A percentile compares a stretch with the other conserved stretches of the same genome.
Evolutionary conservation across 2,329 filamentous ascomycete genomes (phyloP).

Genomic region (Ophiostoma ips): DNA sequence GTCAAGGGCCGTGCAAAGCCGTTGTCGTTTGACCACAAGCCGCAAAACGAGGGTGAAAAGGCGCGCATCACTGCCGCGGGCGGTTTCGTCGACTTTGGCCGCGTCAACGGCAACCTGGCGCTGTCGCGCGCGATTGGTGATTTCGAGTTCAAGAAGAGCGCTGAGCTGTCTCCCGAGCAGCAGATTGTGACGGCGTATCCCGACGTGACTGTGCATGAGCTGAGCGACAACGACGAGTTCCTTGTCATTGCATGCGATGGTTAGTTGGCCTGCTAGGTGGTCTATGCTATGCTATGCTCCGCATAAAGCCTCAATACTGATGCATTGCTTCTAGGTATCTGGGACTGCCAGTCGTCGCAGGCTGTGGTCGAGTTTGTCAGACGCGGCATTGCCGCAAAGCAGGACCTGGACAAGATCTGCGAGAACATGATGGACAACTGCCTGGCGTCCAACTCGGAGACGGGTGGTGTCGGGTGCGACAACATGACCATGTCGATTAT

Average conservation of each 20-base stretch:
- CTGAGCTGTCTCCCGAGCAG: conserved; percentile 90
- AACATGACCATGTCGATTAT: conserved; percentile 98
- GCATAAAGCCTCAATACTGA: no score
- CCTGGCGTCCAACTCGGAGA: conserved; percentile 92
- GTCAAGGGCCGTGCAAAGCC: conserved; percentile 97
- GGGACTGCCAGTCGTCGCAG: conserved; percentile 98
- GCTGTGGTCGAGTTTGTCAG: conserved; percentile 94
- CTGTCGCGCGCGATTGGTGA: conserved; percentile 95
- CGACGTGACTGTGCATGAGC: conserved; percentile 81
- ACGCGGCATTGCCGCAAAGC: conserved; percentile 90
- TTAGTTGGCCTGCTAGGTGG: no score
- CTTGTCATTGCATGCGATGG: conserved; percentile 85
- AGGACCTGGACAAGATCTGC: conserved; percentile 86
- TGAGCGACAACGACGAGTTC: conserved; percentile 91
- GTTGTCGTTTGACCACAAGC: conserved; percentile 98
- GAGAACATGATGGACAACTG: conserved; percentile 99
- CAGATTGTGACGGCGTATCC: conserved; percentile 97
- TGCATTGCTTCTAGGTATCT: conserved; percentile 65
- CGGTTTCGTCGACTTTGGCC: conserved; percentile 95
- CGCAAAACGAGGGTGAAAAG: conserved; percentile 98
- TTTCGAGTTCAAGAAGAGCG: conserved; percentile 99
- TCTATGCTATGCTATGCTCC: no score
- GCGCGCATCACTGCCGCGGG: conserved; percentile 90
- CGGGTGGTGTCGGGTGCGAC: conserved; percentile 92
- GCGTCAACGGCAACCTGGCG: conserved; percentile 95